Conservation (phyloP, 148 eudicot species). For the Fallopia convolvulus region DNA sequence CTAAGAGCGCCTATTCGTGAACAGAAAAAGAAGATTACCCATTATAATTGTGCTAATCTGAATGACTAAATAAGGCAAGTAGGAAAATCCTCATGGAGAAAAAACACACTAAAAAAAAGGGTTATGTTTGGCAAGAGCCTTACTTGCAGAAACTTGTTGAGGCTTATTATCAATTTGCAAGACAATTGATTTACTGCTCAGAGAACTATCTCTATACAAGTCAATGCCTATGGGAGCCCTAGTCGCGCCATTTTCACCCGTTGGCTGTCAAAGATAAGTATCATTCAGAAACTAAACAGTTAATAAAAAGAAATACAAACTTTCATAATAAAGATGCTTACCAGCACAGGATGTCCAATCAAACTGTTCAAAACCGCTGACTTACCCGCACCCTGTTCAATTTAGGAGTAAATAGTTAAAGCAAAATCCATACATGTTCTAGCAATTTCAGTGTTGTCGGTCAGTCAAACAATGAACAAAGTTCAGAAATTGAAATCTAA, state of each 20-base stretch:
- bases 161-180: conserved; percentile 88
- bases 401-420: background rate
- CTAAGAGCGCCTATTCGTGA: conserved; percentile 72
- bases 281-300: background rate
- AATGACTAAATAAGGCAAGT: background rate
- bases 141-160: conserved; percentile 94
- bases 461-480: background rate
- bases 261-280: conserved; percentile 49
- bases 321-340: conserved; percentile 22
- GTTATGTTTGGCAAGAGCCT: conserved; percentile 16
- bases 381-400: conserved; percentile 89
- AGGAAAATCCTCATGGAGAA: background rate
- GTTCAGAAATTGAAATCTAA: background rate
- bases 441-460: background rate
- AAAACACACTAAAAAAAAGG: background rate
- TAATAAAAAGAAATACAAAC: background rate
- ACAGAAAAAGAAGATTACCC: conserved; percentile 15
- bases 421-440: background rate
- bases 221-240: conserved; percentile 93
- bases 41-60: background rate
- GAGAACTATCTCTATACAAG: conserved; percentile 65
- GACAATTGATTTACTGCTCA: conserved; percentile 78
- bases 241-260: conserved; percentile 98
- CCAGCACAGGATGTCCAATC: conserved; percentile 97
- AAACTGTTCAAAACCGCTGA: conserved; percentile 92